Conservation (phyloP, 495 filamentous ascomycete species). For the Hypoxylon trugodes region DNA sequence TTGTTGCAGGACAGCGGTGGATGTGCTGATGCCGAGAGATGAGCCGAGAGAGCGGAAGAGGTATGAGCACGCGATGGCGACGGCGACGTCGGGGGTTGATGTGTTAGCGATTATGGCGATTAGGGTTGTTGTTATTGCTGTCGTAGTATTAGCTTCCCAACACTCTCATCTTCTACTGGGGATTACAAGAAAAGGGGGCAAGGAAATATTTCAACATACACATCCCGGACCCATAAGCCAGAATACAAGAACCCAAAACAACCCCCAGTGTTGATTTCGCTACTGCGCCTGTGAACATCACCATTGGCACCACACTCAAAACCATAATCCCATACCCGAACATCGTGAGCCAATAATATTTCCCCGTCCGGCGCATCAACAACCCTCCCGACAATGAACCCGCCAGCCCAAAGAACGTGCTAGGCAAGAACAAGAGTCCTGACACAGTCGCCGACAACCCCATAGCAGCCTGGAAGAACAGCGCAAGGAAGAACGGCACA, state of each 20-base stretch:
- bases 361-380: slow-evolving; percentile 78
- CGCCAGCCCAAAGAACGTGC: slow-evolving; percentile 67
- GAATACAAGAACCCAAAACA: slow-evolving; percentile 59
- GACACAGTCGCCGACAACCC: slow-evolving; percentile 70
- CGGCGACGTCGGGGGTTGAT: slow-evolving; percentile 71
- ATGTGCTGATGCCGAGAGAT: slow-evolving; percentile 74
- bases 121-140: slow-evolving; percentile 76
- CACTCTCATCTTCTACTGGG: background rate
- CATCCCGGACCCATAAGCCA: slow-evolving; percentile 38
- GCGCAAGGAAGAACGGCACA: slow-evolving; percentile 76
- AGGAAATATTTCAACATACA: no score
- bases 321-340: slow-evolving; percentile 61
- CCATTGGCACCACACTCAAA: slow-evolving; percentile 61
- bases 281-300: slow-evolving; percentile 67
- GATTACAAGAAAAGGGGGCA: background rate
- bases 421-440: slow-evolving; percentile 73
- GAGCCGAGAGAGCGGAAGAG: slow-evolving; percentile 86
- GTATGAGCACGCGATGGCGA: slow-evolving; percentile 86
- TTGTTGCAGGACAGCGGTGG: slow-evolving; percentile 78
- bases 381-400: slow-evolving; percentile 76
- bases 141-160: slow-evolving; percentile 26
- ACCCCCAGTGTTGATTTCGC: slow-evolving; percentile 52
- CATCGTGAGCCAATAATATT: slow-evolving; percentile 79
- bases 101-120: slow-evolving; percentile 72
- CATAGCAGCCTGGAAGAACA: slow-evolving; percentile 81